Evolutionary conservation across 768 basidiomycete genomes (phyloP).

Genomic region (Clitopilus passeckerianus): DNA sequence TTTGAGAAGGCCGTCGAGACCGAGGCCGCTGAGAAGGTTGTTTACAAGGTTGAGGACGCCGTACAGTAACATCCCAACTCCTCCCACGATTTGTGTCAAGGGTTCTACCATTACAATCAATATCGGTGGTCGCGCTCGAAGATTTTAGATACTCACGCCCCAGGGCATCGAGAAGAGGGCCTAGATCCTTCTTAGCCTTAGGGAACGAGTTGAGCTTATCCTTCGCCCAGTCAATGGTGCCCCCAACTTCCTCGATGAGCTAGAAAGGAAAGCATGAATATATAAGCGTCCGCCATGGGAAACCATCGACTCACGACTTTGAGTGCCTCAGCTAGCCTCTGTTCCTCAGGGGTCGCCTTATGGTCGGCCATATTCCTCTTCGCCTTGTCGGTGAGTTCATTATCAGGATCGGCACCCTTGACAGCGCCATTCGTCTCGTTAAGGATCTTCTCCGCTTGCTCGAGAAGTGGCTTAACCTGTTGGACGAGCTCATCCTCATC

Average conservation of each 20-base stretch:
- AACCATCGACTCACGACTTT: conserved; percentile 20
- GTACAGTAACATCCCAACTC: neutral
- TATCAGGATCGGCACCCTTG: conserved; percentile 31
- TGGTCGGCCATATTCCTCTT: conserved; percentile 28
- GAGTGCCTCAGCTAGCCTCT: conserved; percentile 31
- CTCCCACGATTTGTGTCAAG: neutral
- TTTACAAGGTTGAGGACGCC: neutral
- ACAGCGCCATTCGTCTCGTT: conserved; percentile 32
- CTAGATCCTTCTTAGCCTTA: conserved; percentile 31
- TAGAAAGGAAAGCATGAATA: conserved; percentile 1
- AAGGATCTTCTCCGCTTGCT: conserved; percentile 31
- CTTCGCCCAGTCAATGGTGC: conserved; percentile 32
- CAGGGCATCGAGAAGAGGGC: conserved; percentile 29
- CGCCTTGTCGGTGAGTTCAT: conserved; percentile 26
- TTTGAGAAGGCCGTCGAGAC: neutral
- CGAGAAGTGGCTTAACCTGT: conserved; percentile 28
- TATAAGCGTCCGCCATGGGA: no score
- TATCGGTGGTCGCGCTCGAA: neutral
- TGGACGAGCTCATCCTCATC: conserved; percentile 28
- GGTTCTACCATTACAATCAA: neutral
- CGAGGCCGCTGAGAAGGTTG: conserved; percentile 23
- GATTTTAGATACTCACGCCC: conserved; percentile 19
- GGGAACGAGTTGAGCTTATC: conserved; percentile 31
- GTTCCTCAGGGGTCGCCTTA: conserved; percentile 30
- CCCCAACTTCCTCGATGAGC: conserved; percentile 30